These are phyloP conservation scores for Tranzscheliella williamsii DNA, from an alignment of 1,284 basidiomycete genomes.

Conservation along the genomic window DNA sequence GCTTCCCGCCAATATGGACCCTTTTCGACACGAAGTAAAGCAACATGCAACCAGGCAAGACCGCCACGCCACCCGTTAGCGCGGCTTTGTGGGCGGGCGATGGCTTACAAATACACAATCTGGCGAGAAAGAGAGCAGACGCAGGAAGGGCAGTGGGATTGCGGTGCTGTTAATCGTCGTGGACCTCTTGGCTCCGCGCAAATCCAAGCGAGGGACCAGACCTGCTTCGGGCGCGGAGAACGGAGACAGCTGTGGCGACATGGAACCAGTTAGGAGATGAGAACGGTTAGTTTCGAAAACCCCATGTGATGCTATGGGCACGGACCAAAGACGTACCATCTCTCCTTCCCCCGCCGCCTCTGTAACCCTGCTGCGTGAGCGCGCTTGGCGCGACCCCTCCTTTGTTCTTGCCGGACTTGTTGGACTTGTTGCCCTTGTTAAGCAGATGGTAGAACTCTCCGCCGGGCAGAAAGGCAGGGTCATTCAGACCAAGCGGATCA, in stretches of 20 bases:
- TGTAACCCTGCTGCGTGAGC: constrained; percentile 11
- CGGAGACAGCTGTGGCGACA: constrained; percentile 11
- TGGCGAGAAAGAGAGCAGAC: background rate
- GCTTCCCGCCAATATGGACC: constrained; percentile 57
- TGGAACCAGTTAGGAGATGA: background rate
- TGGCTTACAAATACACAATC: constrained; percentile 23
- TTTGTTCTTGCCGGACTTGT: constrained; percentile 2
- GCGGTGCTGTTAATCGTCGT: constrained; percentile 20
- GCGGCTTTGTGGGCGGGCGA: too few relatives aligned
- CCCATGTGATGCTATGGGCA: constrained; percentile 12
- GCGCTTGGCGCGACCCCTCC: background rate
- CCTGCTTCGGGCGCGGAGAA: constrained; percentile 23
- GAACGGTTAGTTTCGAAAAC: too few relatives aligned
- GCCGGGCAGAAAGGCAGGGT: constrained; percentile 51
- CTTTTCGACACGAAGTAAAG: constrained; percentile 27
- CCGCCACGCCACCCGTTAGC: too few relatives aligned
- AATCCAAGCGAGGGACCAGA: constrained; percentile 30
- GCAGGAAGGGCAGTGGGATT: constrained; percentile 2
- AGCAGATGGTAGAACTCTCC: constrained; percentile 45
- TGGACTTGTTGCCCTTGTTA: constrained; percentile 23
- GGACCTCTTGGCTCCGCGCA: constrained; percentile 29
- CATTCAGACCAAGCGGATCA: constrained; percentile 54
- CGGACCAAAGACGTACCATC: constrained; percentile 21
- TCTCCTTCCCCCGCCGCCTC: constrained; percentile 27
- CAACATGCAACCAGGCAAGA: too few relatives aligned